These are phyloP conservation scores for Yamadazyma atlantica DNA, from an alignment of 1,139 yeast genomes.

Conservation along the genomic window DNA sequence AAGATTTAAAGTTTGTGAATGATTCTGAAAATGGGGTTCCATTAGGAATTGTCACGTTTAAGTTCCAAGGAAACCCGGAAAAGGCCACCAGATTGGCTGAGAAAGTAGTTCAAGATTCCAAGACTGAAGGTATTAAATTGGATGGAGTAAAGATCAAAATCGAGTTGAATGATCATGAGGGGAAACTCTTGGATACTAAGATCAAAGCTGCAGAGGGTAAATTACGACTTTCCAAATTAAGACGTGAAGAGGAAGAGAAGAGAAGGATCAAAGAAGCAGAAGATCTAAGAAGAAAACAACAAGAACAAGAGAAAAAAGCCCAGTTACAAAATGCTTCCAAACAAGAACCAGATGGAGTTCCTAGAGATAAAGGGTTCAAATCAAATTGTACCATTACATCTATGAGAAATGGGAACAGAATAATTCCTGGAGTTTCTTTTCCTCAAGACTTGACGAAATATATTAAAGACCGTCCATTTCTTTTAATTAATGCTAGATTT, in stretches of 20 bases:
- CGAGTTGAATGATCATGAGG: conserved; percentile 38
- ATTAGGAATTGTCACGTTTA: conserved; percentile 67
- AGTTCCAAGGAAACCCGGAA: conserved; percentile 60
- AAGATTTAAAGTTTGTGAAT: conserved; percentile 56
- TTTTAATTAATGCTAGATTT: conserved; percentile 53
- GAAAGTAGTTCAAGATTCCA: conserved; percentile 28
- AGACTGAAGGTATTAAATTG: conserved; percentile 30
- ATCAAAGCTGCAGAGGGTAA: conserved; percentile 29
- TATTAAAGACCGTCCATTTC: conserved; percentile 55
- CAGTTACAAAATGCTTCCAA: neutral
- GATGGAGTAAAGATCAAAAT: conserved; percentile 41
- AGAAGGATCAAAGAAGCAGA: conserved; percentile 21
- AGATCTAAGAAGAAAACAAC: conserved; percentile 13
- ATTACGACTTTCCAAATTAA: conserved; percentile 23
- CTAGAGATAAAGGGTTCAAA: conserved; percentile 12
- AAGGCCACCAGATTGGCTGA: conserved; percentile 50
- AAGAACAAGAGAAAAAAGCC: conserved; percentile 4
- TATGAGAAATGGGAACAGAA: conserved; percentile 28
- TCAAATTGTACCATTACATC: conserved; percentile 38
- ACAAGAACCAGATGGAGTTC: conserved; percentile 3
- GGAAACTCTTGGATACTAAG: conserved; percentile 29
- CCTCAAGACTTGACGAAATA: conserved; percentile 48
- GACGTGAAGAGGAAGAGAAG: conserved; percentile 31
- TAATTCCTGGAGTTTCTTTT: conserved; percentile 34
- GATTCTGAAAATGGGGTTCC: conserved; percentile 83